Conservation (phyloP, 2,329 filamentous ascomycete species). For the Colletotrichum musae region DNA sequence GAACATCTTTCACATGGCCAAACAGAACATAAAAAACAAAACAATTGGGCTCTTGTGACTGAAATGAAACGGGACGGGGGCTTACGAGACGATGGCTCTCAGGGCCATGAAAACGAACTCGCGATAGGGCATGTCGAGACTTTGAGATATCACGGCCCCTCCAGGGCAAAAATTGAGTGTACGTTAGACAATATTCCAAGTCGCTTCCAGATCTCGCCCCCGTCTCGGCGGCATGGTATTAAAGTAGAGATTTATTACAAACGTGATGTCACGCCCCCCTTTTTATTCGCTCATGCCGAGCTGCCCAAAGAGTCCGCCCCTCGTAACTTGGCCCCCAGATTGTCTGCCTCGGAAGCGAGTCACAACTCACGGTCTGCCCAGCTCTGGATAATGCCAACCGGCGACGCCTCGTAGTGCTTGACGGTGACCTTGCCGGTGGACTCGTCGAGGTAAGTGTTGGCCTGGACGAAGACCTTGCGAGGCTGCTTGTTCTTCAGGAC, state of each 20-base stretch:
- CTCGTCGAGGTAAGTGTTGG: constrained; percentile 84
- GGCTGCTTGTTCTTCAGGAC: constrained; percentile 85
- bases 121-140: not conserved
- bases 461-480: constrained; percentile 94
- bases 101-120: not conserved
- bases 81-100: not conserved
- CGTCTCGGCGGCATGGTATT: constrained; percentile 20
- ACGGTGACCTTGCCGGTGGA: constrained; percentile 79
- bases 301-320: not conserved
- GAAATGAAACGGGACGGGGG: not conserved
- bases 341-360: constrained; percentile 19
- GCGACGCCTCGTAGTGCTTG: constrained; percentile 88
- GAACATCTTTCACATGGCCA: not conserved
- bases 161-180: not conserved
- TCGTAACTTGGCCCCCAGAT: constrained; percentile 14
- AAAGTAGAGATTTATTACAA: constrained; percentile 28
- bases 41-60: constrained; percentile 26
- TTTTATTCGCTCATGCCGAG: not conserved
- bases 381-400: constrained; percentile 87
- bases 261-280: constrained; percentile 12
- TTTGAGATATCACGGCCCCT: not conserved
- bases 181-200: constrained; percentile 7
- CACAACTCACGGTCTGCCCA: constrained; percentile 74
- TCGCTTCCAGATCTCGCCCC: not conserved
- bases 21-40: constrained; percentile 38